These are phyloP conservation scores for Calocera viscosa DNA, from an alignment of 768 basidiomycete species.

Conservation along the genomic window DNA sequence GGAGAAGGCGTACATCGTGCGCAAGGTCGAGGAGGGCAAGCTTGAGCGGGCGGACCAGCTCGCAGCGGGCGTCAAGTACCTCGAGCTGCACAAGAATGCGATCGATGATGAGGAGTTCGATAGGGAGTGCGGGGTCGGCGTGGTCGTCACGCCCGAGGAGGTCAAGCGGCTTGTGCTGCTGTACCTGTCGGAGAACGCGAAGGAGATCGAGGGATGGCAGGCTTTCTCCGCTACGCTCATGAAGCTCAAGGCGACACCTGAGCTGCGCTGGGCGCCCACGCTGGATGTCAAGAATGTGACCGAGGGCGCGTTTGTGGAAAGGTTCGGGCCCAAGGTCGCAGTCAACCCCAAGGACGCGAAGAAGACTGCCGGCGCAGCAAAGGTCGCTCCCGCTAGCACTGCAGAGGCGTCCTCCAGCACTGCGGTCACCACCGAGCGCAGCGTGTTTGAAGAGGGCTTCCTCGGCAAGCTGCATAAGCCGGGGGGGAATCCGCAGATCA, in stretches of 20 bases:
- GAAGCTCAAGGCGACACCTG: slow-evolving; percentile 46
- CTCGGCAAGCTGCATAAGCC: slow-evolving; percentile 84
- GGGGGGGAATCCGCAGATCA: slow-evolving; percentile 82
- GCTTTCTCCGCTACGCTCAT: slow-evolving; percentile 56
- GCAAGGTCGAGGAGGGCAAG: slow-evolving; percentile 56
- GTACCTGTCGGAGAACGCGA: slow-evolving; percentile 39
- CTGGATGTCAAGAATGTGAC: slow-evolving; percentile 73
- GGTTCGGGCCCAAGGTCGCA: slow-evolving; percentile 60
- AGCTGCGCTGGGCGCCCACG: slow-evolving; percentile 69
- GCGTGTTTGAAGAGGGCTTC: slow-evolving; percentile 91
- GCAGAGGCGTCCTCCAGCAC: neutral
- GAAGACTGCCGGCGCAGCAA: neutral
- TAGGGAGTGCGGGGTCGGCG: slow-evolving; percentile 74
- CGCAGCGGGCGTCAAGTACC: slow-evolving; percentile 67
- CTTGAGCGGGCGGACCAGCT: slow-evolving; percentile 79
- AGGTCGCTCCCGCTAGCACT: slow-evolving; percentile 13
- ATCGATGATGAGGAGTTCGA: slow-evolving; percentile 62
- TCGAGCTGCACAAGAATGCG: slow-evolving; percentile 47
- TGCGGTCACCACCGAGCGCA: slow-evolving; percentile 23
- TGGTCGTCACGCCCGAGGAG: slow-evolving; percentile 58
- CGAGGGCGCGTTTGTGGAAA: slow-evolving; percentile 52
- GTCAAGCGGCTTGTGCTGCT: slow-evolving; percentile 43
- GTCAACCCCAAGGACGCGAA: slow-evolving; percentile 32
- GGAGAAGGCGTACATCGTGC: slow-evolving; percentile 50
- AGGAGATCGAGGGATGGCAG: slow-evolving; percentile 55